A percentile compares a stretch with the other conserved stretches of the same genome.
Evolutionary conservation across 352 stramenopile species (phyloP).

Genomic region (Phytophthora tentaculata): DNA sequence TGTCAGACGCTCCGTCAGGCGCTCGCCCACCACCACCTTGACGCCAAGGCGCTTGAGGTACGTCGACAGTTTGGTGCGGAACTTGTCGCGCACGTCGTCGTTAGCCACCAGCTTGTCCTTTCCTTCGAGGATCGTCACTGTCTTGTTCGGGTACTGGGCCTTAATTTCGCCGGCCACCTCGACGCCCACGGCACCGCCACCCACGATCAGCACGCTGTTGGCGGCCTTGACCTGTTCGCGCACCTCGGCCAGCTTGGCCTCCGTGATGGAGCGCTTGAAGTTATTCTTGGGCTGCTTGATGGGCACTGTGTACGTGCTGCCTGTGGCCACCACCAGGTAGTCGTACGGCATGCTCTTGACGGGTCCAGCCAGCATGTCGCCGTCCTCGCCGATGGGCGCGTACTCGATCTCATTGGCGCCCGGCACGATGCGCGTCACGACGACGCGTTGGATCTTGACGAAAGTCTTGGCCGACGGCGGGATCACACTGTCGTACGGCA

Average conservation of each 20-base stretch:
- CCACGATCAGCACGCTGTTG: slow-evolving; percentile 61
- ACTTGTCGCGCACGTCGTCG: slow-evolving; percentile 57
- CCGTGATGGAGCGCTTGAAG: slow-evolving; percentile 2
- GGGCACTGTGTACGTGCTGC: slow-evolving; percentile 55
- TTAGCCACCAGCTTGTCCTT: slow-evolving; percentile 41
- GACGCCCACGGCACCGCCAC: slow-evolving; percentile 58
- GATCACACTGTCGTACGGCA: slow-evolving; percentile 61
- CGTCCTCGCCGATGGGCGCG: slow-evolving; percentile 37
- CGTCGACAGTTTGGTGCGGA: slow-evolving; percentile 26
- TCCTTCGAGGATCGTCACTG: slow-evolving; percentile 60
- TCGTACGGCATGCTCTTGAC: slow-evolving; percentile 54
- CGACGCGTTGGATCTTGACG: slow-evolving; percentile 46
- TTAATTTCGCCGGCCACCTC: slow-evolving; percentile 73
- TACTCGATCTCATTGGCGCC: slow-evolving; percentile 49
- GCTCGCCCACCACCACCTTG: slow-evolving; percentile 63
- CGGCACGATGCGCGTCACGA: slow-evolving; percentile 43
- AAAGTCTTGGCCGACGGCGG: slow-evolving; percentile 37
- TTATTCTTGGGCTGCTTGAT: slow-evolving; percentile 11
- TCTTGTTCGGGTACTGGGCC: slow-evolving; percentile 57
- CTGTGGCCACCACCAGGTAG: slow-evolving; percentile 68
- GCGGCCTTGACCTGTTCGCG: slow-evolving; percentile 49
- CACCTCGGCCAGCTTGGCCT: slow-evolving; percentile 35
- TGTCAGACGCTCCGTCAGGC: slow-evolving; percentile 45
- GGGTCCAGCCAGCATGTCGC: slow-evolving; percentile 30
- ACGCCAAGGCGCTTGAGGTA: slow-evolving; percentile 49